Base-by-base conservation (phyloP, 1,284 basidiomycete genomes). In the Sporisorium exsertum region DNA sequence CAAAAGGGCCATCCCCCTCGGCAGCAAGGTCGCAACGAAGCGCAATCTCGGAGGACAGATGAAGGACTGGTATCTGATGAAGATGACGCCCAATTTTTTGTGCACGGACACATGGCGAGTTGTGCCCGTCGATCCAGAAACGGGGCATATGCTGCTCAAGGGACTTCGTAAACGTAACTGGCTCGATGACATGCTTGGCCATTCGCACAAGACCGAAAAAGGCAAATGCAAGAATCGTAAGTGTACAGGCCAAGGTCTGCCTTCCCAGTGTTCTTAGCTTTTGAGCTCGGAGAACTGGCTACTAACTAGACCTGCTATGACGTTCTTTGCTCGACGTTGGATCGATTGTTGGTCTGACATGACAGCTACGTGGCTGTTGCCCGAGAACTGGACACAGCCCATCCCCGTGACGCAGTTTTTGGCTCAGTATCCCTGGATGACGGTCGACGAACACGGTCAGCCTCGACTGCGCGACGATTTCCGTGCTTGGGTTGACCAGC, bases 381-480 rank as follows among this genome's bases (percentile, higher is more conserved):
- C 58, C 9, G 29, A 8, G 2, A 49, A 47, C 26, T 77, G 74
- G 74, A 66, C 57, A 40, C 65, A 68, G 51, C 69, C 74, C 8
- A 77, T 77, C n/a, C 74, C 74, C 0, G 49, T 57, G 42, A 65
- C 65, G n/a, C 74, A 77, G 46, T 62, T 72, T 52, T 1, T 40
- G 40, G 62, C 58, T 2, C 74, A 77, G 74, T 77, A 77, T 58
- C 74, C 65, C 1, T 72, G 62, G 65, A 43, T 63, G 59, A 40
- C 51, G 6, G 62, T 69, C 8, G 65, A 72, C 26, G 60, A 72
- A 5, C 45, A 50, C 6, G 72, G 74, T 0, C 64, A 62, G 54
- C 40, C 61, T 29, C 61, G 37, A 22, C 43, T 76, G 40, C 37
- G 64, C n/a, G 58, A 62, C 10, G 69, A 64, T 6, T 71, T 54